Conservation (phyloP, 1,284 basidiomycete species). For the Boletus smithii region DNA sequence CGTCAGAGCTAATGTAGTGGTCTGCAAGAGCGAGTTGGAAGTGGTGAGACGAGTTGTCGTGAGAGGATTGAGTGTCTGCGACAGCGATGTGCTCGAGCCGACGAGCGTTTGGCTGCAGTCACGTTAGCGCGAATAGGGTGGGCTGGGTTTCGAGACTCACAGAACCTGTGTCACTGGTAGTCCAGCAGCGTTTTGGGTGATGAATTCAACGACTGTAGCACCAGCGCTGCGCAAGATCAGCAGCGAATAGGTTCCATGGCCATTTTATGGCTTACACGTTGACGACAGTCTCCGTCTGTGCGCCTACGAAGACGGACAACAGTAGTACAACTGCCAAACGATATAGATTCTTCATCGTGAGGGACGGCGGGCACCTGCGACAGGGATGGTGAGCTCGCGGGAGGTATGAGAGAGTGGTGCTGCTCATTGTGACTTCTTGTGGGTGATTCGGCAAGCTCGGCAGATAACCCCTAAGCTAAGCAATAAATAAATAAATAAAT, state of each 20-base stretch:
- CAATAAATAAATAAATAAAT: slow-evolving; percentile 5
- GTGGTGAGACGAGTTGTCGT: slow-evolving; percentile 25
- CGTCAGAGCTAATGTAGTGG: slow-evolving; percentile 17
- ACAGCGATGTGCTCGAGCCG: slow-evolving; percentile 25
- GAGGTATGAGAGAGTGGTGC: neutral
- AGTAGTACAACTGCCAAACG: slow-evolving; percentile 30
- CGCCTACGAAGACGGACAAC: slow-evolving; percentile 31
- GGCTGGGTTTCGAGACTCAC: slow-evolving; percentile 33
- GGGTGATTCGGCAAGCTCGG: slow-evolving; percentile 22
- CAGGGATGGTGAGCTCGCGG: neutral
- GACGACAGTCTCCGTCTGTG: slow-evolving; percentile 47
- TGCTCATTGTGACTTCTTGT: neutral
- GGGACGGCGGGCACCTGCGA: slow-evolving; percentile 4
- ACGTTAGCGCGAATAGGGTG: slow-evolving; percentile 8
- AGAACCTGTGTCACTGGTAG: slow-evolving; percentile 43
- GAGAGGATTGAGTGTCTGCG: slow-evolving; percentile 18
- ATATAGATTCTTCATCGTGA: slow-evolving; percentile 23
- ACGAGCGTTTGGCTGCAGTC: slow-evolving; percentile 25
- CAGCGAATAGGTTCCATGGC: neutral
- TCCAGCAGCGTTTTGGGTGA: slow-evolving; percentile 45
- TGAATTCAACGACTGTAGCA: slow-evolving; percentile 49
- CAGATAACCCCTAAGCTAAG: slow-evolving; percentile 19
- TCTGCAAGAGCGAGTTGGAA: slow-evolving; percentile 14
- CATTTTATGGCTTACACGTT: slow-evolving; percentile 39
- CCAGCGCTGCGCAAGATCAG: slow-evolving; percentile 43